Evolutionary conservation across 441 rosid genomes (phyloP).

Genomic region (Sinapis alba): DNA sequence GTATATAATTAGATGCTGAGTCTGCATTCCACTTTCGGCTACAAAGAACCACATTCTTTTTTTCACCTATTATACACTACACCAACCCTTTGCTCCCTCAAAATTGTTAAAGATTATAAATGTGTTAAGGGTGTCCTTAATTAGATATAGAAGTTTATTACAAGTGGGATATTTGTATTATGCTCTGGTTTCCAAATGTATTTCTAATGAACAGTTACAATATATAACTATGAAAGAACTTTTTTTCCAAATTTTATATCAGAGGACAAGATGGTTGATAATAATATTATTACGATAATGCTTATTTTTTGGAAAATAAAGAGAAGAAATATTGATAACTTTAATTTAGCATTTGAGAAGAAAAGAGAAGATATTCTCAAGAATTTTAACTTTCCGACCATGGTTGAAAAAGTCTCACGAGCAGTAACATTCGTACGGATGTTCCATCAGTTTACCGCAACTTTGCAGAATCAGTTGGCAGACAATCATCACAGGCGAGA

Average conservation of each 20-base stretch:
- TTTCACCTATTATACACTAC: slow-evolving; percentile 26
- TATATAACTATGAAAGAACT: not conserved
- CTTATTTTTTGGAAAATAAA: not conserved
- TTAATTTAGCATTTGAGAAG: slow-evolving; percentile 9
- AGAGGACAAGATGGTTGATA: slow-evolving; percentile 5
- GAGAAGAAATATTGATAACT: not conserved
- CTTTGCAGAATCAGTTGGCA: slow-evolving; percentile 88
- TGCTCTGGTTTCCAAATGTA: not conserved
- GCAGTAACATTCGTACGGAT: slow-evolving; percentile 43
- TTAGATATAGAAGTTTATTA: slow-evolving; percentile 1
- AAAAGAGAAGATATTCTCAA: slow-evolving; percentile 20
- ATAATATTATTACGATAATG: not conserved
- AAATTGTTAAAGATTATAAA: slow-evolving; percentile 7
- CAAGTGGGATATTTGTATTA: slow-evolving; percentile 18
- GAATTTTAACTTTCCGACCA: slow-evolving; percentile 28
- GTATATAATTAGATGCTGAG: slow-evolving; percentile 39
- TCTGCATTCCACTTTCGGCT: slow-evolving; percentile 37
- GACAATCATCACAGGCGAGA: slow-evolving; percentile 46
- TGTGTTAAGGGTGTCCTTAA: not conserved
- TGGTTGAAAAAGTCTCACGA: slow-evolving; percentile 7
- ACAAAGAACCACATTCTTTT: slow-evolving; percentile 34
- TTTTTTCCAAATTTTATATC: not conserved
- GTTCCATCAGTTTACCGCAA: slow-evolving; percentile 84
- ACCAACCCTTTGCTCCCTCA: slow-evolving; percentile 37
- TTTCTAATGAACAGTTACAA: not conserved